phyloP scores from a whole-genome alignment of 2,329 filamentous ascomycete species.

The Aspergillus sp. region DNA sequence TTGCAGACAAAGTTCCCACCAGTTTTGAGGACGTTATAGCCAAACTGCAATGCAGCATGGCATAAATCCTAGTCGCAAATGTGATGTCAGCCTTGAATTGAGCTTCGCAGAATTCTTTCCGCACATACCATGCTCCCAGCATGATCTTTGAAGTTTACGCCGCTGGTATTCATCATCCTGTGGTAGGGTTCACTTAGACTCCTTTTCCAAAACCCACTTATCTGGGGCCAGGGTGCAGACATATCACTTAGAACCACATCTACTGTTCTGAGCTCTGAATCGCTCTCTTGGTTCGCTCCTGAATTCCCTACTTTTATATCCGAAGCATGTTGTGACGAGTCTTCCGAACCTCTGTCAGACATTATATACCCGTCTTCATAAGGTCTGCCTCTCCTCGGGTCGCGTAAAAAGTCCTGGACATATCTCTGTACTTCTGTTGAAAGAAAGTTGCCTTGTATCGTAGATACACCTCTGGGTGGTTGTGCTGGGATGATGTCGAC shows the following conservation, averaged over 20 bases:
- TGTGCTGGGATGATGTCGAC: constrained; percentile 92
- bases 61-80: constrained; percentile 69
- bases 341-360: constrained; percentile 2
- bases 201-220: constrained; percentile 69
- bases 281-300: constrained; percentile 22
- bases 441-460: constrained; percentile 91
- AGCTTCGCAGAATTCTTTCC: neutral
- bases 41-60: constrained; percentile 73
- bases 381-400: constrained; percentile 53
- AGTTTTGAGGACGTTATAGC: constrained; percentile 70
- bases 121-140: constrained; percentile 77
- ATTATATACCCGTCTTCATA: constrained; percentile 17
- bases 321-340: neutral
- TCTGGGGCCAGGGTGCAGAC: constrained; percentile 92
- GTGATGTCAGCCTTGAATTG: neutral
- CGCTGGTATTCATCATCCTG: constrained; percentile 99
- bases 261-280: constrained; percentile 51
- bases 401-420: constrained; percentile 67
- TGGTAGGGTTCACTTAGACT: constrained; percentile 90
- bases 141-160: constrained; percentile 79
- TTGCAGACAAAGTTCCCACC: constrained; percentile 95
- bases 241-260: constrained; percentile 98
- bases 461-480: constrained; percentile 84
- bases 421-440: constrained; percentile 65
- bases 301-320: neutral